Evolutionary conservation across 2,329 filamentous ascomycete species (phyloP), one percentile per base, ranked within the genome.

Genomic region (Fusarium liriodendri): DNA sequence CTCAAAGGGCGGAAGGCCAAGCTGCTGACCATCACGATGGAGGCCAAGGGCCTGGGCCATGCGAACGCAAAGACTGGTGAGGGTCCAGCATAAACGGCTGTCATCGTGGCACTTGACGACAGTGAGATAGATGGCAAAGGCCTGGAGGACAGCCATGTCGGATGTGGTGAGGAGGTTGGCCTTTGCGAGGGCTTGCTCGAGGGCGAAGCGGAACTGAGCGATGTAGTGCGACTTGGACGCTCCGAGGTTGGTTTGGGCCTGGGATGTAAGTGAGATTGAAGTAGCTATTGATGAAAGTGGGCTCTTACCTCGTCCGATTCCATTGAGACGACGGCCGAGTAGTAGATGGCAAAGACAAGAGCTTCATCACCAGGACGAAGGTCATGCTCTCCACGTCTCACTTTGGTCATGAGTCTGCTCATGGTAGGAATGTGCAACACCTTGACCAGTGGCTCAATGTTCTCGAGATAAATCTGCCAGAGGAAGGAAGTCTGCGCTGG

Each of bases 401-500:
- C 64, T n/a, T 68, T 64, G 18, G 62, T 60, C 66, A 75, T 73
- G 32, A 75, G 70, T 13, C 61, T 71, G 20, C 50, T 67, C 72
- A 75, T 75, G 8, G 72, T 75, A 1, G 72, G 72, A n/a, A 75
- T 59, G 27, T 75, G 72, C 18, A 75, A 11, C 8, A 75, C 70
- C 52, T 75, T 75, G 35, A 75, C 50, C 18, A 75, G 25, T 22
- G 72, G 72, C 42, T 75, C 72, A 29, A 75, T 54, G 35, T 75
- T 75, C 63, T 75, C 72, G 3, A 75, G 66, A 20, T 73, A 75
- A 25, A 75, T 64, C 47, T 75, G 72, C 72, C 72, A 75, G 22
- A 75, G 54, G 25, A 68, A 73, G 14, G 70, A 75, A 0, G 37
- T 42, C 6, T 75, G 69, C 2, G 70, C 66, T 0, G 72, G 72